A percentile compares a stretch with the other conserved stretches of the same genome.
phyloP scores from a whole-genome alignment of 805 yeast genomes.

The Metschnikowia colocasiae region DNA sequence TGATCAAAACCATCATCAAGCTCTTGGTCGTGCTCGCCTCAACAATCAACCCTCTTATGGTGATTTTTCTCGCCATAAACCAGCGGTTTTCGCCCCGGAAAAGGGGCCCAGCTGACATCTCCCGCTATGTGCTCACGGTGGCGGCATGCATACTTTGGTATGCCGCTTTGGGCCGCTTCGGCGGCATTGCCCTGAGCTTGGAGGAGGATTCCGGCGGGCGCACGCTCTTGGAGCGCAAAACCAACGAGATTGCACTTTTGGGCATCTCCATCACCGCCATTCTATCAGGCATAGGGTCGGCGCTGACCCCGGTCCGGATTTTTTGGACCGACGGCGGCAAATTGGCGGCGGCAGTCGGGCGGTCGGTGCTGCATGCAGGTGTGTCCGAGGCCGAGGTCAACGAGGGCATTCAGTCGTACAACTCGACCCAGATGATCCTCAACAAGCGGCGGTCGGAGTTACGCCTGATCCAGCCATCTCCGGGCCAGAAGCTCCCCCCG shows the following conservation, averaged over 20 bases:
- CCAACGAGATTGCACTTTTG: conserved; percentile 44
- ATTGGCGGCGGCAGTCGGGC: neutral
- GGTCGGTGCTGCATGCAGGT: neutral
- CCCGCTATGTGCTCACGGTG: conserved; percentile 3
- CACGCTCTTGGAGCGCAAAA: conserved; percentile 38
- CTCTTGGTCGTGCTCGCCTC: conserved; percentile 37
- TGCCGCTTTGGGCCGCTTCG: conserved; percentile 29
- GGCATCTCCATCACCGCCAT: conserved; percentile 51
- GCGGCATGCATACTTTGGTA: conserved; percentile 31
- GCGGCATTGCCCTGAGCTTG: conserved; percentile 28
- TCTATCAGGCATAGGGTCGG: conserved; percentile 51
- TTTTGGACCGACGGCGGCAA: conserved; percentile 10
- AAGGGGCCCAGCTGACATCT: conserved; percentile 6
- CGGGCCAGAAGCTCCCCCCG: conserved; percentile 28
- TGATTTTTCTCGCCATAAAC: conserved; percentile 29
- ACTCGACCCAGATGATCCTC: conserved; percentile 37
- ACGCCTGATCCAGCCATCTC: conserved; percentile 15
- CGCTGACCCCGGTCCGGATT: conserved; percentile 38
- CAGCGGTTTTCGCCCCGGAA: conserved; percentile 24
- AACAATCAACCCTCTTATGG: conserved; percentile 42
- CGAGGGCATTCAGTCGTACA: conserved; percentile 35
- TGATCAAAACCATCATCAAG: conserved; percentile 40
- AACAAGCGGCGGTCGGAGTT: conserved; percentile 33
- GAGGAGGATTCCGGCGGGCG: conserved; percentile 16
- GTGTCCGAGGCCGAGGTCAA: conserved; percentile 19